Percentiles rank a stretch among this genome's conserved stretches.
phyloP scores from a whole-genome alignment of 352 stramenopile genomes.

The Phytophthora ramorum region DNA sequence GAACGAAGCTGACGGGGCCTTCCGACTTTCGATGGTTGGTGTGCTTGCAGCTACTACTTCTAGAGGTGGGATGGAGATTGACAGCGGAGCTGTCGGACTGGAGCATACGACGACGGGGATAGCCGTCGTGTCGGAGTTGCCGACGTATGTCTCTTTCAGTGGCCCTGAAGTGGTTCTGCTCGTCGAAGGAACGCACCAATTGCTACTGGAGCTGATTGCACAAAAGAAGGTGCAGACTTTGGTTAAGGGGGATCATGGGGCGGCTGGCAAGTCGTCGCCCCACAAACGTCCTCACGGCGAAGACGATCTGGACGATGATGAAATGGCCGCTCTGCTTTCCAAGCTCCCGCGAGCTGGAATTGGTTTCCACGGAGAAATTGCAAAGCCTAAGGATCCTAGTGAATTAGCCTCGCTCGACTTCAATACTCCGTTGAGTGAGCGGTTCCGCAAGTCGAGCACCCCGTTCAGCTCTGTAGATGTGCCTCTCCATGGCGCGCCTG shows the following conservation, averaged over 20 bases:
- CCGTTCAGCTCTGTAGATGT: slow-evolving; percentile 78
- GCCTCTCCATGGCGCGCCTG: slow-evolving; percentile 49
- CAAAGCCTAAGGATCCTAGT: slow-evolving; percentile 56
- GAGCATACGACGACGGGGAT: slow-evolving; percentile 51
- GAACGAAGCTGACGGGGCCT: slow-evolving; percentile 59
- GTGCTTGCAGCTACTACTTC: slow-evolving; percentile 32
- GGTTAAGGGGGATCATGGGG: not conserved
- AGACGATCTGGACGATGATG: slow-evolving; percentile 58
- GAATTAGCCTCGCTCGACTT: slow-evolving; percentile 58
- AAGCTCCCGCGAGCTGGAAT: slow-evolving; percentile 80
- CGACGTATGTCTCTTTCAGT: slow-evolving; percentile 61
- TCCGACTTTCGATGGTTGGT: slow-evolving; percentile 55
- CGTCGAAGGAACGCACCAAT: slow-evolving; percentile 60
- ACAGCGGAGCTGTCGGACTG: slow-evolving; percentile 41
- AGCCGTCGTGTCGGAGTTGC: slow-evolving; percentile 56
- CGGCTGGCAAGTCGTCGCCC: slow-evolving; percentile 11
- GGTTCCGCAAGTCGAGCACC: slow-evolving; percentile 85
- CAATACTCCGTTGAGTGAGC: slow-evolving; percentile 58
- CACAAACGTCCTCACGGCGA: slow-evolving; percentile 70
- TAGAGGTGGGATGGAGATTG: slow-evolving; percentile 42
- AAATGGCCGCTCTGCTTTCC: slow-evolving; percentile 63
- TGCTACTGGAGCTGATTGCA: slow-evolving; percentile 49
- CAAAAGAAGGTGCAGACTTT: slow-evolving; percentile 13
- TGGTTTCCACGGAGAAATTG: slow-evolving; percentile 78
- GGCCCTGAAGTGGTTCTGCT: slow-evolving; percentile 56